A percentile compares a stretch with the other conserved stretches of the same genome.
phyloP scores from a whole-genome alignment of 495 filamentous ascomycete species.

The Podospora australis region DNA sequence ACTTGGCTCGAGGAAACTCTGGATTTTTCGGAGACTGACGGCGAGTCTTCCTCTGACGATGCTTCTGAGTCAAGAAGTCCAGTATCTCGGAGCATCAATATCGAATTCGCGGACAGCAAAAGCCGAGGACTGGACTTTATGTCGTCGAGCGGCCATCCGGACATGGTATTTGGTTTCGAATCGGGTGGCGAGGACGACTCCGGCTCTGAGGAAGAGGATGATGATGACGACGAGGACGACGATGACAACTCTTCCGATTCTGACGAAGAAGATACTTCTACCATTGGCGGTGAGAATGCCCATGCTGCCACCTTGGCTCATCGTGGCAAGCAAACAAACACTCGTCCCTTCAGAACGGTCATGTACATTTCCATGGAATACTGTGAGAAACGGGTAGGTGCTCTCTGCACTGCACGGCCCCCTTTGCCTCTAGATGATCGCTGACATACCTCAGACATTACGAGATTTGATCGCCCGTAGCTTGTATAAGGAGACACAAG shows the following conservation, averaged over 20 bases:
- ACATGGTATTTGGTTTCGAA: constrained; percentile 74
- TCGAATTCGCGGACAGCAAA: constrained; percentile 59
- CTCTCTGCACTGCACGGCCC: background rate
- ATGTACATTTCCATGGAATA: constrained; percentile 79
- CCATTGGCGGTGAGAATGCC: constrained; percentile 6
- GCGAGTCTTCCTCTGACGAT: constrained; percentile 46
- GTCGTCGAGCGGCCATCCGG: constrained; percentile 73
- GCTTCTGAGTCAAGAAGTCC: constrained; percentile 20
- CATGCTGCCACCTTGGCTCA: too few species aligned
- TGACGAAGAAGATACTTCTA: constrained; percentile 21
- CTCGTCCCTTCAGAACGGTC: constrained; percentile 31
- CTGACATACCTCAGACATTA: constrained; percentile 53
- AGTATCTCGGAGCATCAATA: constrained; percentile 35
- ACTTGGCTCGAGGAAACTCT: constrained; percentile 79
- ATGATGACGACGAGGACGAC: constrained; percentile 27
- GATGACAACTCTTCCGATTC: constrained; percentile 19
- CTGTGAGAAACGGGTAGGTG: constrained; percentile 78
- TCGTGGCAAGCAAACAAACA: constrained; percentile 23
- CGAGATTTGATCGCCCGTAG: constrained; percentile 82
- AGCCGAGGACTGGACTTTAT: constrained; percentile 90
- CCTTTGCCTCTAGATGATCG: background rate
- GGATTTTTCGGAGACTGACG: constrained; percentile 53
- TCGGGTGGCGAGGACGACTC: constrained; percentile 45
- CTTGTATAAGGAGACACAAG: constrained; percentile 62
- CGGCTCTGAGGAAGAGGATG: constrained; percentile 24